These are phyloP conservation scores for Lachancea waltii DNA, from an alignment of 805 yeast genomes.

Conservation along the genomic window DNA sequence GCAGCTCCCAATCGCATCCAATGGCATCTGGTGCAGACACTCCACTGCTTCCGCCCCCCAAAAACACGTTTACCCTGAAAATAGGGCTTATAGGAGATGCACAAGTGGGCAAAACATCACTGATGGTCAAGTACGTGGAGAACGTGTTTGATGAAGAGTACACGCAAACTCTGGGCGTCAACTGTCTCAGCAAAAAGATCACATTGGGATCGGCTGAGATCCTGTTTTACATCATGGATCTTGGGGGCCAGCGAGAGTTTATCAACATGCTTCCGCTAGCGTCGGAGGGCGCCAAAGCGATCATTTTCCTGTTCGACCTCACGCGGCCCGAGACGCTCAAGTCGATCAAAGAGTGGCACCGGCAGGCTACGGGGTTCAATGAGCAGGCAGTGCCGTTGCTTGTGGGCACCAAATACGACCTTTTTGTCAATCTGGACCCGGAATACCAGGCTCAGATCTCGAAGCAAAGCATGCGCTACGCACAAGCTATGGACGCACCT, in stretches of 20 bases:
- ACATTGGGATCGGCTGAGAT: slow-evolving; percentile 80
- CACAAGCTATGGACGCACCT: slow-evolving; percentile 81
- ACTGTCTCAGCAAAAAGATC: slow-evolving; percentile 86
- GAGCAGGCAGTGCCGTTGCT: slow-evolving; percentile 85
- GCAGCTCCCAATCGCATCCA: slow-evolving; percentile 1
- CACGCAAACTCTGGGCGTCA: slow-evolving; percentile 91
- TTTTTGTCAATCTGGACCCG: slow-evolving; percentile 69
- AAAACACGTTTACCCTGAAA: slow-evolving; percentile 41
- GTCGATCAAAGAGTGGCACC: slow-evolving; percentile 91
- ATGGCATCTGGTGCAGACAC: not conserved
- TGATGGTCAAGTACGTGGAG: slow-evolving; percentile 97
- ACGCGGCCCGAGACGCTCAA: slow-evolving; percentile 80
- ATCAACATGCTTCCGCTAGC: slow-evolving; percentile 93
- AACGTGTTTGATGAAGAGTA: slow-evolving; percentile 87
- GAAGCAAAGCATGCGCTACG: slow-evolving; percentile 73
- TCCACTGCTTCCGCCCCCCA: slow-evolving; percentile 10
- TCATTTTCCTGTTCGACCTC: slow-evolving; percentile 82
- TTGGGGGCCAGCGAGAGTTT: slow-evolving; percentile 93
- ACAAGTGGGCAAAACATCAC: slow-evolving; percentile 90
- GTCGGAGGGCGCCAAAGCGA: slow-evolving; percentile 86
- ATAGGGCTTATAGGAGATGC: slow-evolving; percentile 95
- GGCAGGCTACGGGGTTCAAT: slow-evolving; percentile 85
- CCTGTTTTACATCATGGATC: slow-evolving; percentile 88
- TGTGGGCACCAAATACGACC: slow-evolving; percentile 90
- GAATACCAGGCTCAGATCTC: slow-evolving; percentile 83